Evolutionary conservation across 176 grass and related monocot genomes (phyloP).

Genomic region (Stipa capillata): DNA sequence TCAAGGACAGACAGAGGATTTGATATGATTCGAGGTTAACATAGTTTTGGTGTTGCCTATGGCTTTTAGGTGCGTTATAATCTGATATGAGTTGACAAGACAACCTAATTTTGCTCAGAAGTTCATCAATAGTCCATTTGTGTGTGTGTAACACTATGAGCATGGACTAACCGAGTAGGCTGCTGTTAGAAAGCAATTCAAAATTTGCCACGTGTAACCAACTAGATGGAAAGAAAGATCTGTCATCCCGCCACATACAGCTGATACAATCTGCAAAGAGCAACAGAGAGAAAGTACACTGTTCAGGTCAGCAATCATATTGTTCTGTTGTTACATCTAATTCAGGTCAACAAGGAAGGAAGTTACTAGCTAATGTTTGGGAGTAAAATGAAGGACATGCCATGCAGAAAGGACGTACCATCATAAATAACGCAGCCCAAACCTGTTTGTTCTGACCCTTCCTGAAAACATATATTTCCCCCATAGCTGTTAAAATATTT

Average conservation of each 20-base stretch:
- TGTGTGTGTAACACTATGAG: background rate
- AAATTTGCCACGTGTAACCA: slow-evolving; percentile 76
- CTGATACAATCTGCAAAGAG: slow-evolving; percentile 60
- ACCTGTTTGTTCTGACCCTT: slow-evolving; percentile 72
- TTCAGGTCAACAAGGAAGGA: background rate
- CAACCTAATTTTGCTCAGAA: background rate
- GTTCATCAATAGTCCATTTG: too few relatives aligned
- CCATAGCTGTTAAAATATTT: slow-evolving; percentile 81
- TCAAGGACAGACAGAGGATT: background rate
- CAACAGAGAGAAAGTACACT: background rate
- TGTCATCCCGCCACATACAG: slow-evolving; percentile 64
- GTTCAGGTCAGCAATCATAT: background rate
- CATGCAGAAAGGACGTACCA: slow-evolving; percentile 47
- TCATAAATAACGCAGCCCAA: slow-evolving; percentile 74
- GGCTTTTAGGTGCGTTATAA: background rate
- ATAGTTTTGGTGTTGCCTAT: background rate
- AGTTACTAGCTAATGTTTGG: background rate
- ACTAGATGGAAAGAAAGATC: slow-evolving; percentile 70
- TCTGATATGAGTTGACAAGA: background rate
- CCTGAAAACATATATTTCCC: slow-evolving; percentile 71
- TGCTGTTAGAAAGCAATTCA: slow-evolving; percentile 87
- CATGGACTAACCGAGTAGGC: slow-evolving; percentile 53
- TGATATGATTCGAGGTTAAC: background rate
- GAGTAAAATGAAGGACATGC: background rate
- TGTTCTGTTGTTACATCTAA: too few relatives aligned